Conservation (phyloP, 805 yeast species). For the Kodamaea lidongshanica region DNA sequence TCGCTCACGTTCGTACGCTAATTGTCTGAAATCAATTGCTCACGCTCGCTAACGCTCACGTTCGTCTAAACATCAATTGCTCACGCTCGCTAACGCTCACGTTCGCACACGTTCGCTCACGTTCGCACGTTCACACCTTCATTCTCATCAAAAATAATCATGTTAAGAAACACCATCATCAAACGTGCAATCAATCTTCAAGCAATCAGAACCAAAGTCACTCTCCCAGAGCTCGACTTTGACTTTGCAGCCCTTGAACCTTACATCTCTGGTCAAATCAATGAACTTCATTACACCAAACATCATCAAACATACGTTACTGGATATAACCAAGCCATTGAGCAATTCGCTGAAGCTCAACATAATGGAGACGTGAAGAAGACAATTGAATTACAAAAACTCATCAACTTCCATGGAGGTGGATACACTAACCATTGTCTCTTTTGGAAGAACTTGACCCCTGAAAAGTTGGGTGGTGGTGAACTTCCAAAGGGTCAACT, state of each 20-base stretch:
- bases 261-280: conserved; percentile 76
- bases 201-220: conserved; percentile 53
- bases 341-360: conserved; percentile 63
- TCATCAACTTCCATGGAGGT: conserved; percentile 88
- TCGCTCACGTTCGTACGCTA: no score
- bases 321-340: conserved; percentile 74
- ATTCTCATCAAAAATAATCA: no score
- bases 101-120: no score
- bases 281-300: conserved; percentile 80
- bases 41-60: no score
- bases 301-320: conserved; percentile 90
- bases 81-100: no score
- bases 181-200: no score
- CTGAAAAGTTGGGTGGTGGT: conserved; percentile 73
- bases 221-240: conserved; percentile 77
- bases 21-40: no score
- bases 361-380: conserved; percentile 52
- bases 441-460: conserved; percentile 86
- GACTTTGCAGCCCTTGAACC: conserved; percentile 87
- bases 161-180: no score
- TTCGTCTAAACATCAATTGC: no score
- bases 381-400: conserved; percentile 60
- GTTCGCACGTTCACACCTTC: no score
- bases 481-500: conserved; percentile 51
- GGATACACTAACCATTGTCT: conserved; percentile 81